Evolutionary conservation across 441 rosid genomes (phyloP).

Genomic region (Biscutella auriculata): DNA sequence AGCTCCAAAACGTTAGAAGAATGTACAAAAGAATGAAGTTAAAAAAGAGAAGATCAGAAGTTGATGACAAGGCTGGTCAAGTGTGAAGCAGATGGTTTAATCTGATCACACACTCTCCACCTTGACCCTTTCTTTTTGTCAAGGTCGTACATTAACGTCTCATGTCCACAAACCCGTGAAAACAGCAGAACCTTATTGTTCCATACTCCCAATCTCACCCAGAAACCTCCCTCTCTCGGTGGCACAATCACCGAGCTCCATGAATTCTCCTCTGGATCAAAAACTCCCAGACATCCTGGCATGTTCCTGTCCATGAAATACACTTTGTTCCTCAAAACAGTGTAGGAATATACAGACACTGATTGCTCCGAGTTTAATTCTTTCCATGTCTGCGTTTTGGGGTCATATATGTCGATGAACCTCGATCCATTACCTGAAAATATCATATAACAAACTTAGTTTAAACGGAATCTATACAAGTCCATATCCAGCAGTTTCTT

Average conservation of each 20-base stretch:
- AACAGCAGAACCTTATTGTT: conserved; percentile 61
- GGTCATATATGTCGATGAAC: conserved; percentile 72
- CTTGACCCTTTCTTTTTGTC: conserved; percentile 51
- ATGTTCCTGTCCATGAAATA: conserved; percentile 92
- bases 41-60: conserved; percentile 29
- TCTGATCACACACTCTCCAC: conserved; percentile 57
- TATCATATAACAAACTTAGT: not conserved
- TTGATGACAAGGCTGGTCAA: conserved; percentile 64
- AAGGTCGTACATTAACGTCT: conserved; percentile 60
- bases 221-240: conserved; percentile 60
- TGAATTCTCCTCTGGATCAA: conserved; percentile 46
- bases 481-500: not conserved
- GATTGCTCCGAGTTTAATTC: conserved; percentile 62
- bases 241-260: conserved; percentile 80
- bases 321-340: conserved; percentile 67
- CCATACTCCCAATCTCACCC: conserved; percentile 66
- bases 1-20: not conserved
- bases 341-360: conserved; percentile 35
- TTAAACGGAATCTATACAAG: not conserved
- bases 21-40: conserved; percentile 2
- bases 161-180: conserved; percentile 50
- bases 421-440: conserved; percentile 32
- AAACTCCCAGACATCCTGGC: conserved; percentile 62
- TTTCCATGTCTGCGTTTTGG: conserved; percentile 51
- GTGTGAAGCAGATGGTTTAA: conserved; percentile 69